Percentiles rank a stretch among this genome's conserved stretches.
phyloP scores from a whole-genome alignment of 345 rosid genomes.

The Excoecaria cochinchinensis region DNA sequence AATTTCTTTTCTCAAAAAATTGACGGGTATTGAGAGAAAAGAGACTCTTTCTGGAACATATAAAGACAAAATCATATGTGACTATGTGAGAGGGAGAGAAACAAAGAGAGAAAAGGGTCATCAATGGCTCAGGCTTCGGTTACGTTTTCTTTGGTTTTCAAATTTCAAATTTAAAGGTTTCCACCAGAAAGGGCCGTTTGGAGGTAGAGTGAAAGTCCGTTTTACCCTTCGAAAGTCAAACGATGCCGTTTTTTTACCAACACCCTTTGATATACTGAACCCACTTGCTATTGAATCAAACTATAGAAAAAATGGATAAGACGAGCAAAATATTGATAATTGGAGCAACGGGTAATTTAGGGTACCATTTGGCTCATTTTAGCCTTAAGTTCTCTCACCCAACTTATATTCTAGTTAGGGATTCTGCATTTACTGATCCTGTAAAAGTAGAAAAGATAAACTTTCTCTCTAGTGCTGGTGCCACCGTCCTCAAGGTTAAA shows the following conservation, averaged over 20 bases:
- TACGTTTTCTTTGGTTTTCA: constrained; percentile 22
- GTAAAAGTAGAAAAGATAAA: constrained; percentile 40
- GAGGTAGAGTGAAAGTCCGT: neutral
- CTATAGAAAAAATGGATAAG: constrained; percentile 1
- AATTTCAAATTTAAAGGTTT: constrained; percentile 25
- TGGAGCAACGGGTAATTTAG: constrained; percentile 72
- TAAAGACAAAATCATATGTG: constrained; percentile 7
- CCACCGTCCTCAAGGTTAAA: constrained; percentile 53
- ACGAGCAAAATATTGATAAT: constrained; percentile 67
- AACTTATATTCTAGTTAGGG: constrained; percentile 59
- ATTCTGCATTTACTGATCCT: constrained; percentile 48
- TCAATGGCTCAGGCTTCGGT: constrained; percentile 24
- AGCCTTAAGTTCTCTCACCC: constrained; percentile 53
- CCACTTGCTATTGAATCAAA: neutral
- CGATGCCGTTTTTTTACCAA: neutral
- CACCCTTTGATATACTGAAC: neutral
- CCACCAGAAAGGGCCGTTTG: neutral
- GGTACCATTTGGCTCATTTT: constrained; percentile 50
- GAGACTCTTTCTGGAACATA: neutral
- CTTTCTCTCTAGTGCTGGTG: constrained; percentile 52
- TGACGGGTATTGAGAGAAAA: neutral
- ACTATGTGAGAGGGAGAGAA: neutral
- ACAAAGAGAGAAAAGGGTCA: constrained; percentile 1
- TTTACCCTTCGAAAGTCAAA: neutral
- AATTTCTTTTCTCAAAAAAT: neutral